phyloP scores from a whole-genome alignment of 129 eudicot species.

The Tagetes patula region DNA sequence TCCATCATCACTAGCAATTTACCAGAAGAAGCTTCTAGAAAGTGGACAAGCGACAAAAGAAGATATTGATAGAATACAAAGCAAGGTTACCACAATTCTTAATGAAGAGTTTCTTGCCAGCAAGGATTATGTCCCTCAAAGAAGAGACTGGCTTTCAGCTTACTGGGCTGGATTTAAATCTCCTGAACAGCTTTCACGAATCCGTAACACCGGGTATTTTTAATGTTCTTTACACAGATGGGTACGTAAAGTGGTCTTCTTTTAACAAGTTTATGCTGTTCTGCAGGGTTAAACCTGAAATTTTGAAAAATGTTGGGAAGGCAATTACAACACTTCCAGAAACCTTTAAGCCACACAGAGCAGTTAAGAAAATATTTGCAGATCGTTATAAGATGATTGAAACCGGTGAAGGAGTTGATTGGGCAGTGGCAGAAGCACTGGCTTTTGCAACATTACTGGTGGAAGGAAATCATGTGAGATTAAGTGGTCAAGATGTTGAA shows the following conservation, averaged over 20 bases:
- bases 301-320: slow-evolving; percentile 84
- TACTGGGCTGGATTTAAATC: slow-evolving; percentile 93
- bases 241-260: not conserved
- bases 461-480: slow-evolving; percentile 96
- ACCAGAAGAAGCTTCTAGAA: slow-evolving; percentile 79
- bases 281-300: slow-evolving; percentile 90
- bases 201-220: slow-evolving; percentile 93
- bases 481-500: slow-evolving; percentile 99
- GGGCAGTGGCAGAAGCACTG: slow-evolving; percentile 99
- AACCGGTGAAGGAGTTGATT: slow-evolving; percentile 94
- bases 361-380: slow-evolving; percentile 74
- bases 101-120: slow-evolving; percentile 94
- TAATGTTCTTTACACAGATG: not conserved
- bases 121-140: slow-evolving; percentile 79
- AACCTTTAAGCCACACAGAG: slow-evolving; percentile 89
- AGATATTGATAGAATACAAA: slow-evolving; percentile 71
- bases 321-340: slow-evolving; percentile 87
- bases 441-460: slow-evolving; percentile 95
- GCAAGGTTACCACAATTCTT: slow-evolving; percentile 74
- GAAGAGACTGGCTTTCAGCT: slow-evolving; percentile 98
- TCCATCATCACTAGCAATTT: slow-evolving; percentile 81
- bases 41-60: slow-evolving; percentile 70
- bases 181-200: slow-evolving; percentile 93
- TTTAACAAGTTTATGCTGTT: slow-evolving; percentile 14
- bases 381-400: slow-evolving; percentile 95